Percentiles rank a stretch among this genome's conserved stretches.
Conservation (phyloP, 2,329 filamentous ascomycete genomes). For the Xylaria sp. region DNA sequence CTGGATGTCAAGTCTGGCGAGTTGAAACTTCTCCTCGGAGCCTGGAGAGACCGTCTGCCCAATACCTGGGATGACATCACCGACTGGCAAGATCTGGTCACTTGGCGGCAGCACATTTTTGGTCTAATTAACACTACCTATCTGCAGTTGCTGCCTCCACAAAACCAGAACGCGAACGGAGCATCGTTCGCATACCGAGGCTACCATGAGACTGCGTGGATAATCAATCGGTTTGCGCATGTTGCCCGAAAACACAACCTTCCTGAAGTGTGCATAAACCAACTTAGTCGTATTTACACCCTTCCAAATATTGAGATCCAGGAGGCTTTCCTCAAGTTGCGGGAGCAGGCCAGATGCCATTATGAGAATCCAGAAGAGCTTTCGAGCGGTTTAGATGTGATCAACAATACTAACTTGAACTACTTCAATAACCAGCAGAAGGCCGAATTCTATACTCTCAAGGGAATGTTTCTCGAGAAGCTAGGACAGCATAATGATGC, state of each 20-base stretch:
- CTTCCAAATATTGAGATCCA: conserved; percentile 99
- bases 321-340: conserved; percentile 95
- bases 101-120: conserved; percentile 99
- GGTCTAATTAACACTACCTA: conserved; percentile 96
- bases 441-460: conserved; percentile 98
- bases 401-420: conserved; percentile 99
- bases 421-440: conserved; percentile 98
- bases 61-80: conserved; percentile 99
- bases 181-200: conserved; percentile 97
- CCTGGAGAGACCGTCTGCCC: conserved; percentile 93
- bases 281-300: conserved; percentile 97
- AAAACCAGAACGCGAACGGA: conserved; percentile 83
- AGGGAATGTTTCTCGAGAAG: conserved; percentile 99
- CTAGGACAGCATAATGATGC: conserved; percentile 90
- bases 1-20: conserved; percentile 95
- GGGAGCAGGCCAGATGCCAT: conserved; percentile 99
- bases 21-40: conserved; percentile 90
- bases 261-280: conserved; percentile 95
- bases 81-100: conserved; percentile 99
- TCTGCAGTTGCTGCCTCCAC: conserved; percentile 81
- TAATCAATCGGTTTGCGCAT: conserved; percentile 98
- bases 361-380: conserved; percentile 96
- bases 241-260: conserved; percentile 97
- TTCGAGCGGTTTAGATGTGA: conserved; percentile 92
- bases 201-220: conserved; percentile 99